Conservation (phyloP, 108 stramenopile genomes). For the Licmophora abbreviata region DNA sequence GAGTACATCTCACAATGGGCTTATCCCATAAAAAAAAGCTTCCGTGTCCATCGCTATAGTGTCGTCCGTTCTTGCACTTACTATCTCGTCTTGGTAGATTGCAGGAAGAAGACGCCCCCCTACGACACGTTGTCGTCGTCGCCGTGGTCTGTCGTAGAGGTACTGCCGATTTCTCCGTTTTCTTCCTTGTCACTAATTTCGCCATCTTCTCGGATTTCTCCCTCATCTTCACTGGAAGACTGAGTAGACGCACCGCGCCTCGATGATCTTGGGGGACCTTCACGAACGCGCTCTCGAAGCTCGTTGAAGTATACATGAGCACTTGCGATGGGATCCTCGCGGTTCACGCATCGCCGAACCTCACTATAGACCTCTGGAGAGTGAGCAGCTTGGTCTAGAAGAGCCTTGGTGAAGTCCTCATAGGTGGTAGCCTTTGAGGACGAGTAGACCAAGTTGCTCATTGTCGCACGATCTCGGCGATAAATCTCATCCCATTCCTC, state of each 20-base stretch:
- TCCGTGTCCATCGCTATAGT: too few species aligned
- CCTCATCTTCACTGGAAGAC: conserved; percentile 83
- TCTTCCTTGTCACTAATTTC: conserved; percentile 32
- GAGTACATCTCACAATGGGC: too few species aligned
- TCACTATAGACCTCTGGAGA: conserved; percentile 47
- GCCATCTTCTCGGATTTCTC: conserved; percentile 75
- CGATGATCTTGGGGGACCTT: not conserved
- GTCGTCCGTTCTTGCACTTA: too few species aligned
- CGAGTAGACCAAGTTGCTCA: conserved; percentile 29
- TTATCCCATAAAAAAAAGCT: too few species aligned
- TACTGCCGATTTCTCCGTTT: too few species aligned
- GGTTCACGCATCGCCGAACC: conserved; percentile 36
- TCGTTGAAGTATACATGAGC: conserved; percentile 57
- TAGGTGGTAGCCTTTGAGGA: conserved; percentile 21
- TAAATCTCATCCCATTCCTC: conserved; percentile 66
- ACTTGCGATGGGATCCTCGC: conserved; percentile 60
- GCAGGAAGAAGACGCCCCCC: too few species aligned
- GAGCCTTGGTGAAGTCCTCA: conserved; percentile 43
- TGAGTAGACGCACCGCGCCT: conserved; percentile 10
- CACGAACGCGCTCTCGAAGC: conserved; percentile 7
- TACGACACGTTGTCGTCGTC: too few species aligned
- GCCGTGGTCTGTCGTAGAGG: too few species aligned
- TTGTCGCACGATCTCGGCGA: conserved; percentile 40
- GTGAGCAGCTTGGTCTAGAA: conserved; percentile 40
- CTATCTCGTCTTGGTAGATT: too few species aligned